These are phyloP conservation scores for Wickerhamiella australiensis DNA, from an alignment of 805 yeast species.

Conservation along the genomic window DNA sequence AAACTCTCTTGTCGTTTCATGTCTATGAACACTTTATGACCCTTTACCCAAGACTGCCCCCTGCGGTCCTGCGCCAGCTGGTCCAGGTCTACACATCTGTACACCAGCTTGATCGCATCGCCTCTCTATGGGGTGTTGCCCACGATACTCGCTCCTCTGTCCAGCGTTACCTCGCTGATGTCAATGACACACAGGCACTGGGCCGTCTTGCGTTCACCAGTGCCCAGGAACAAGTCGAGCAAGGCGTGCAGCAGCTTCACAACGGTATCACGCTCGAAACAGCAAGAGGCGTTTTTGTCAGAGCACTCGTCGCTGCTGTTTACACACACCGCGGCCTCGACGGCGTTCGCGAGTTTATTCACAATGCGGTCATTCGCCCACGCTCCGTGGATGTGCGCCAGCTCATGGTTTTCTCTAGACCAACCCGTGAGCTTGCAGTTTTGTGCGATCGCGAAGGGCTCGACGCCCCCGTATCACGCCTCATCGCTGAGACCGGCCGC, in stretches of 20 bases:
- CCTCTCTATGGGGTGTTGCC: conserved; percentile 80
- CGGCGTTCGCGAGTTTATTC: conserved; percentile 54
- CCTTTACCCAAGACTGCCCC: conserved; percentile 83
- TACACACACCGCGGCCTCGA: conserved; percentile 61
- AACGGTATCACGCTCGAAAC: conserved; percentile 16
- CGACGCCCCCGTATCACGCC: conserved; percentile 62
- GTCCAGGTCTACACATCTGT: conserved; percentile 65
- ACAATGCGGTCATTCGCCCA: conserved; percentile 57
- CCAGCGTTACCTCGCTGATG: conserved; percentile 55
- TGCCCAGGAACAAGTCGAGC: conserved; percentile 14
- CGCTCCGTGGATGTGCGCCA: conserved; percentile 63
- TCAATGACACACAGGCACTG: conserved; percentile 50
- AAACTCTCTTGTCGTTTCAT: conserved; percentile 60
- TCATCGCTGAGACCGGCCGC: conserved; percentile 91
- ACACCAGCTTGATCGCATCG: conserved; percentile 52
- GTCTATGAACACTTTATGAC: conserved; percentile 60
- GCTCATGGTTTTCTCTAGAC: conserved; percentile 71
- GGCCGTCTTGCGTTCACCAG: conserved; percentile 35
- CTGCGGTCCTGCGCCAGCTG: conserved; percentile 60
- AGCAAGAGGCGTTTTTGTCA: conserved; percentile 54
- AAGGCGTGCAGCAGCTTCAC: conserved; percentile 8
- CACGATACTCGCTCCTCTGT: conserved; percentile 52
- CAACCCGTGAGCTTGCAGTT: conserved; percentile 70
- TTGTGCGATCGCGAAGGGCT: conserved; percentile 66
- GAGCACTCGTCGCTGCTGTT: conserved; percentile 73